These are phyloP conservation scores for Solanum tacnaense DNA, from an alignment of 257 asterid genomes.

Conservation along the genomic window DNA sequence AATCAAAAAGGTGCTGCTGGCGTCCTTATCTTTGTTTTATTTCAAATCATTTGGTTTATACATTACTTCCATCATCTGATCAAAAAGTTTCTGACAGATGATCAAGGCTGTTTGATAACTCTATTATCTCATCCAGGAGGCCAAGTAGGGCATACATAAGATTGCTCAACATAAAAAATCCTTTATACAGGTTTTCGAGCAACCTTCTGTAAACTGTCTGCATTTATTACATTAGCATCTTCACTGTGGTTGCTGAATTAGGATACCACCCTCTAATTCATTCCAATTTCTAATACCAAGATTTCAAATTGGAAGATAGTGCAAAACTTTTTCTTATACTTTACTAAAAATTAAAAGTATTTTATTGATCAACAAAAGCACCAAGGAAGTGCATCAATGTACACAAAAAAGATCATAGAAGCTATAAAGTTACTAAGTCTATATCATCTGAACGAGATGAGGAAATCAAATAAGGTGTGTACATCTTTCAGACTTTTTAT, in stretches of 20 bases:
- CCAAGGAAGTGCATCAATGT: neutral
- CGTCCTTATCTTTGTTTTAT: neutral
- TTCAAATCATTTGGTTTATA: neutral
- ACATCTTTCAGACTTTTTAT: neutral
- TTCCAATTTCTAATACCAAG: neutral
- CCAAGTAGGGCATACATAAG: neutral
- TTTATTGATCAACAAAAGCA: neutral
- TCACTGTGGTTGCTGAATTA: neutral
- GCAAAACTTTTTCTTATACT: neutral
- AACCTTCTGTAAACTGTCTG: neutral
- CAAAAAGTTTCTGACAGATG: neutral
- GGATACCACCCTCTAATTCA: neutral
- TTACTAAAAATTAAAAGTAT: neutral
- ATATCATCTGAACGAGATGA: neutral
- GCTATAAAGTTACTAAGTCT: neutral
- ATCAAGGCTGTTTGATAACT: neutral
- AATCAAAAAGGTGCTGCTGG: neutral
- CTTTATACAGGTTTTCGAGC: neutral
- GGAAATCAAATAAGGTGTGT: neutral
- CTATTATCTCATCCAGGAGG: neutral
- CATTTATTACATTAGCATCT: neutral
- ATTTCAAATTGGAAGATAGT: neutral
- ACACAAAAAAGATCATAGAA: neutral
- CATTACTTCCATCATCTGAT: neutral
- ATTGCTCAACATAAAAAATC: neutral